Percentiles rank a stretch among this genome's conserved stretches.
Conservation (phyloP, 108 stramenopile species). For the Nitzschia sp. region DNA sequence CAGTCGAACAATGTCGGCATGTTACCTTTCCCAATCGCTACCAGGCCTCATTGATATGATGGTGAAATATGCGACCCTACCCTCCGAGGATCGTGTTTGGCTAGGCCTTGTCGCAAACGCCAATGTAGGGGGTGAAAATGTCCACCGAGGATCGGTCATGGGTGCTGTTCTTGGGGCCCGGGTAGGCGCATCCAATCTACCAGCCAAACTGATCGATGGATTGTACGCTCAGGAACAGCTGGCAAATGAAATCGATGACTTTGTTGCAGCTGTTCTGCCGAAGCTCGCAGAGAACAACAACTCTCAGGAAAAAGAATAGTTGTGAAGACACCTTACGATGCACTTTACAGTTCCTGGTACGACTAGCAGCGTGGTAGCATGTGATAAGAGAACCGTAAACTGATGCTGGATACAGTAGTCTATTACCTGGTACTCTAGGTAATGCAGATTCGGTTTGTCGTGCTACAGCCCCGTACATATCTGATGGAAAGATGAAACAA, state of each 20-base stretch:
- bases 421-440: no score
- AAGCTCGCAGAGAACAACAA: background rate
- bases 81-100: conserved; percentile 42
- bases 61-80: conserved; percentile 60
- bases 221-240: conserved; percentile 41
- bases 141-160: conserved; percentile 77
- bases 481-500: no score
- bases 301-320: no score
- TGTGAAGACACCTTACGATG: no score
- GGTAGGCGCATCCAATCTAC: conserved; percentile 47
- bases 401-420: no score
- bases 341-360: no score
- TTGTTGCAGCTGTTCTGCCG: conserved; percentile 31
- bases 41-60: conserved; percentile 73
- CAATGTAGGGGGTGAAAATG: conserved; percentile 92
- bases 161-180: conserved; percentile 84
- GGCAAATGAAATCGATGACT: conserved; percentile 63
- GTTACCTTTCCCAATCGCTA: conserved; percentile 72
- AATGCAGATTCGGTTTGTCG: no score
- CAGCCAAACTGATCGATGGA: conserved; percentile 51
- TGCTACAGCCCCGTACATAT: no score
- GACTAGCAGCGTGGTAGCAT: no score
- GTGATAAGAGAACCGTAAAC: no score
- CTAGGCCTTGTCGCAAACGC: conserved; percentile 77
- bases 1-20: conserved; percentile 50